A percentile compares a stretch with the other conserved stretches of the same genome.
Evolutionary conservation across 1,284 basidiomycete species (phyloP).

Genomic region (Cerrena zonata): DNA sequence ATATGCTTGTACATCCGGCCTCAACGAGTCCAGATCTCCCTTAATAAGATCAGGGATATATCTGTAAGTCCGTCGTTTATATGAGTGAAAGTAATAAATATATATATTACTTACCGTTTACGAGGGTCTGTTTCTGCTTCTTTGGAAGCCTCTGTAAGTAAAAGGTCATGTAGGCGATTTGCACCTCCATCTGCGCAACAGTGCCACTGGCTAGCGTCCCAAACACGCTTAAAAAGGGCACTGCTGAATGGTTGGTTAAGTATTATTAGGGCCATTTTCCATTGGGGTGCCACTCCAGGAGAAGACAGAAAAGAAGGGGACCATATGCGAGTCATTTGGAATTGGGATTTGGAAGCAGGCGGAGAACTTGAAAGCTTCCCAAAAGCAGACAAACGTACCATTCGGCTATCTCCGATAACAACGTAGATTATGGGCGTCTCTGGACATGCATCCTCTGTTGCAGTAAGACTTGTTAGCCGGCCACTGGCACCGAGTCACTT

Average conservation of each 20-base stretch:
- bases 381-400: not conserved
- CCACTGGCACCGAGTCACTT: conserved; percentile 3
- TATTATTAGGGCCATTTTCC: conserved; percentile 64
- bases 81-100: not conserved
- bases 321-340: conserved; percentile 21
- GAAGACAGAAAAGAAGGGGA: conserved; percentile 33
- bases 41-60: conserved; percentile 83
- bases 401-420: not conserved
- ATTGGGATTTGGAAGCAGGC: conserved; percentile 8
- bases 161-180: conserved; percentile 75
- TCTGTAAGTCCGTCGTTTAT: conserved; percentile 28
- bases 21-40: conserved; percentile 88
- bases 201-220: conserved; percentile 59
- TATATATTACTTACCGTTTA: conserved; percentile 22
- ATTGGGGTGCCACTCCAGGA: not conserved
- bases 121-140: conserved; percentile 24
- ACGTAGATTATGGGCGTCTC: not conserved
- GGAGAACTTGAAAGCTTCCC: not conserved
- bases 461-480: not conserved
- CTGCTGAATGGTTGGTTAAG: conserved; percentile 82
- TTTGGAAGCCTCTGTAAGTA: conserved; percentile 22
- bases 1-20: conserved; percentile 65
- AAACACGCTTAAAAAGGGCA: conserved; percentile 60
- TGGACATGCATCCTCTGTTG: not conserved
- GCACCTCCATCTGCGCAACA: conserved; percentile 93